A percentile compares a stretch with the other conserved stretches of the same genome.
phyloP scores from a whole-genome alignment of 208 protist species.

The Herpetomonas tarakana region DNA sequence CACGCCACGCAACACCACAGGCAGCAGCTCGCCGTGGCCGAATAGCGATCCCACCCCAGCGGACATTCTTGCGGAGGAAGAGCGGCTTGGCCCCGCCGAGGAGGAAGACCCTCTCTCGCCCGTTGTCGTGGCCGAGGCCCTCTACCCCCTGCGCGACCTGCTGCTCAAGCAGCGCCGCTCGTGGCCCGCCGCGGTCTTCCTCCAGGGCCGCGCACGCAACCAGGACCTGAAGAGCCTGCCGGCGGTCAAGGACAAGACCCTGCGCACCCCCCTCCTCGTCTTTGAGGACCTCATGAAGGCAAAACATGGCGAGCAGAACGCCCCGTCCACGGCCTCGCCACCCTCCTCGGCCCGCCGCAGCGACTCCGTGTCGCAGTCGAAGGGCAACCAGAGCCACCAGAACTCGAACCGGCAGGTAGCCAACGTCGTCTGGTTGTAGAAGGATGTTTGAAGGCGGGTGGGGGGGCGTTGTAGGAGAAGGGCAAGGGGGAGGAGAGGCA shows the following conservation, averaged over 20 bases:
- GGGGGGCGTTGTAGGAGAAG: too few relatives aligned
- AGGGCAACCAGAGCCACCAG: slow-evolving; percentile 2
- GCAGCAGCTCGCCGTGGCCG: slow-evolving; percentile 1
- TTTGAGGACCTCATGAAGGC: slow-evolving; percentile 68
- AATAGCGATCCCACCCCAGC: slow-evolving; percentile 15
- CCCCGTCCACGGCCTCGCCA: slow-evolving; percentile 9
- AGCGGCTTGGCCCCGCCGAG: slow-evolving; percentile 37
- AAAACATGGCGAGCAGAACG: slow-evolving; percentile 46
- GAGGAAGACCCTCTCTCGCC: slow-evolving; percentile 73
- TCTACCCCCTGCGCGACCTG: slow-evolving; percentile 50
- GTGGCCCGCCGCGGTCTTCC: slow-evolving; percentile 41
- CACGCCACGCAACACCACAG: slow-evolving; percentile 15
- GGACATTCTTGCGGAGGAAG: slow-evolving; percentile 31
- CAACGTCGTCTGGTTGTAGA: slow-evolving; percentile 55
- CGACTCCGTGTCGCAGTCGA: slow-evolving; percentile 8
- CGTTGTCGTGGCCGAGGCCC: slow-evolving; percentile 42
- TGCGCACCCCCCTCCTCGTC: slow-evolving; percentile 77
- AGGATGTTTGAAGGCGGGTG: too few relatives aligned
- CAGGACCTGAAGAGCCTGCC: slow-evolving; percentile 48
- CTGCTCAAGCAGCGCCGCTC: slow-evolving; percentile 37
- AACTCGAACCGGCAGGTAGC: slow-evolving; percentile 11
- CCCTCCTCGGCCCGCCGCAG: slow-evolving; percentile 7
- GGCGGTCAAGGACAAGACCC: slow-evolving; percentile 48
- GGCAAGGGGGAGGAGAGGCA: background rate
- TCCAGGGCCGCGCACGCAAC: slow-evolving; percentile 37